Evolutionary conservation across 1,284 basidiomycete species (phyloP), one percentile per base, ranked within the genome.

Genomic region (Psilocybe mexicana): DNA sequence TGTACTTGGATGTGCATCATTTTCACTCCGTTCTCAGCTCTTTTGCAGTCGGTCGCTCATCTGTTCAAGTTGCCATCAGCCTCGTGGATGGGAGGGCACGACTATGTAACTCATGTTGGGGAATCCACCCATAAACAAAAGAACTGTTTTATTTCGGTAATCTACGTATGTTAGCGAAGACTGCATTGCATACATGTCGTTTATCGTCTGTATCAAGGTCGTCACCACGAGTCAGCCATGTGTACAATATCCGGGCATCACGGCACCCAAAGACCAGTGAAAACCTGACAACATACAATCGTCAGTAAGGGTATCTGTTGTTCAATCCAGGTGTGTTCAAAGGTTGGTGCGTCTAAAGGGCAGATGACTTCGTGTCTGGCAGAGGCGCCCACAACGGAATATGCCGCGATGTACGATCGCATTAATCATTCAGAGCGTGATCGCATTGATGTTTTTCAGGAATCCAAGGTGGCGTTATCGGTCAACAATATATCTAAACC

Each of bases 231-330:
- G 24, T 26, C 43, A 49, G 35, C 46, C 53, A 54, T 54, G 57
- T 47, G 47, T 33, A 44, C 40, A 24, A 43, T 24, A 25, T 56
- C 58, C 58, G 58, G 54, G 50, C 40, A 53, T 55, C 54, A 60
- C 58, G 58, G 58, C 54, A 55, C 54, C 35, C 50, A 53, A 50
- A 50, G 25, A 43, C 23, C 42, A 43, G 8, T 8, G 33, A 49
- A 51, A 38, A 43, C 18, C 18, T 35, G 12, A 8, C 8, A 8
- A 33, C 8, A 33, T 33, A 33, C 5, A 33, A 8, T 8, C 8
- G 4, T 33, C 30, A 33, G 30, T 8, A 8, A 33, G 8, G 30
- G 30, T 33, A 33, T 33, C 30, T 8, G 8, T 33, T 33, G 4
- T 33, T 33, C 30, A 8, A 18, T 18, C 18, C 18, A 18, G 18